A percentile compares a stretch with the other conserved stretches of the same genome.
These are phyloP conservation scores for Fusarium sp. DNA, from an alignment of 2,329 filamentous ascomycete species.

Conservation along the genomic window DNA sequence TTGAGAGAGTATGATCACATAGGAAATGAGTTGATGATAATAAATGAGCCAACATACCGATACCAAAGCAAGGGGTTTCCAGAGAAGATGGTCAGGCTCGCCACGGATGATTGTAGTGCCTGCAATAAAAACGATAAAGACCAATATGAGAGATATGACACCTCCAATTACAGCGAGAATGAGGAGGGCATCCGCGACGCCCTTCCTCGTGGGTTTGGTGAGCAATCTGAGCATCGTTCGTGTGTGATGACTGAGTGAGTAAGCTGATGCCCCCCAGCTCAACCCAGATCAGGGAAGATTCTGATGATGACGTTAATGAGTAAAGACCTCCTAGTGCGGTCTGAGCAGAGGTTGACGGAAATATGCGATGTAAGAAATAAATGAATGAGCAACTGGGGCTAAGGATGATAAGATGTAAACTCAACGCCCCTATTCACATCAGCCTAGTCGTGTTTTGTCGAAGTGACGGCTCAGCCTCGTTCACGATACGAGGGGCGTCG, in stretches of 20 bases:
- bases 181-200: constrained; percentile 28
- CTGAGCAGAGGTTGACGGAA: not conserved
- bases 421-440: constrained; percentile 28
- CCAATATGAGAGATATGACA: constrained; percentile 32
- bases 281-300: not conserved
- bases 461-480: constrained; percentile 27
- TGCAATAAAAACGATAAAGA: constrained; percentile 33
- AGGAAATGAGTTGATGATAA: not conserved
- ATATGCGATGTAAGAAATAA: not conserved
- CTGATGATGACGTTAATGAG: not conserved
- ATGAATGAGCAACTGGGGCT: not conserved
- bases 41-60: constrained; percentile 34
- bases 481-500: constrained; percentile 24
- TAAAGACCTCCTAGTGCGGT: too few relatives aligned
- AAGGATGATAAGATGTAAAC: constrained; percentile 7
- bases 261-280: constrained; percentile 17
- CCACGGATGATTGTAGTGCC: constrained; percentile 37
- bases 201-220: constrained; percentile 29
- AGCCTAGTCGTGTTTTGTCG: constrained; percentile 8
- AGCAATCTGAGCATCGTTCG: constrained; percentile 30
- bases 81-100: constrained; percentile 28
- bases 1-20: not conserved
- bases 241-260: not conserved
- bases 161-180: constrained; percentile 36
- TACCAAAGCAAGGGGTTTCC: constrained; percentile 39